Evolutionary conservation across 352 stramenopile genomes (phyloP).

Genomic region (Phytophthora palmivora): DNA sequence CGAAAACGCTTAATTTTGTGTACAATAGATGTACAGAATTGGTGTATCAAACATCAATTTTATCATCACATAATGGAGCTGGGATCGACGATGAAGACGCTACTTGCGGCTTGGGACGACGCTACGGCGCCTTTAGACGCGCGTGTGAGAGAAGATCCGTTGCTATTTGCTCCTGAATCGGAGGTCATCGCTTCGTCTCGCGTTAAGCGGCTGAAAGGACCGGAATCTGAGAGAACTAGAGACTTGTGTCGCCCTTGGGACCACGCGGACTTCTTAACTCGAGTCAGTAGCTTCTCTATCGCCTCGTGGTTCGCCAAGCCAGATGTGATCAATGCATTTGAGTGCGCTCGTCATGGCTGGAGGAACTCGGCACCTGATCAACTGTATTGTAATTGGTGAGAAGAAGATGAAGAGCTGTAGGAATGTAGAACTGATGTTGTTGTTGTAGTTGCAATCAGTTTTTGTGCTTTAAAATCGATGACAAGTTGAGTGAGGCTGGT

Average conservation of each 20-base stretch:
- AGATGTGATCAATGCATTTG: slow-evolving; percentile 47
- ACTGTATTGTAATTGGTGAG: slow-evolving; percentile 52
- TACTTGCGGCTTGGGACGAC: slow-evolving; percentile 41
- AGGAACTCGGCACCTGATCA: slow-evolving; percentile 51
- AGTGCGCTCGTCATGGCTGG: slow-evolving; percentile 64
- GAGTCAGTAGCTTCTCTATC: slow-evolving; percentile 62
- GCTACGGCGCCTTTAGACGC: slow-evolving; percentile 44
- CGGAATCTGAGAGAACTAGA: neutral
- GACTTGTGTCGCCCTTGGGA: slow-evolving; percentile 54
- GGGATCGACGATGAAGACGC: slow-evolving; percentile 26
- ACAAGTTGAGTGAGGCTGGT: slow-evolving; percentile 51
- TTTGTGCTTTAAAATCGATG: slow-evolving; percentile 64
- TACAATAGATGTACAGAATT: neutral
- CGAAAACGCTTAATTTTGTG: neutral
- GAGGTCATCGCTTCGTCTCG: slow-evolving; percentile 1
- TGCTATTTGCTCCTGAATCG: slow-evolving; percentile 20
- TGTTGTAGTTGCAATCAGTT: slow-evolving; percentile 49
- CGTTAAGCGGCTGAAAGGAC: slow-evolving; percentile 6
- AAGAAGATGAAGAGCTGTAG: neutral
- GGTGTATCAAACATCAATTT: slow-evolving; percentile 1
- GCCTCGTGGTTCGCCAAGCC: slow-evolving; percentile 75
- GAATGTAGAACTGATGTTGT: slow-evolving; percentile 7
- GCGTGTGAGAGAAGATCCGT: slow-evolving; percentile 26
- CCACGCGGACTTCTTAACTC: slow-evolving; percentile 53
- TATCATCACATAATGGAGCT: slow-evolving; percentile 1